phyloP scores from a whole-genome alignment of 108 stramenopile genomes.

The Schizochytrium sp. region DNA sequence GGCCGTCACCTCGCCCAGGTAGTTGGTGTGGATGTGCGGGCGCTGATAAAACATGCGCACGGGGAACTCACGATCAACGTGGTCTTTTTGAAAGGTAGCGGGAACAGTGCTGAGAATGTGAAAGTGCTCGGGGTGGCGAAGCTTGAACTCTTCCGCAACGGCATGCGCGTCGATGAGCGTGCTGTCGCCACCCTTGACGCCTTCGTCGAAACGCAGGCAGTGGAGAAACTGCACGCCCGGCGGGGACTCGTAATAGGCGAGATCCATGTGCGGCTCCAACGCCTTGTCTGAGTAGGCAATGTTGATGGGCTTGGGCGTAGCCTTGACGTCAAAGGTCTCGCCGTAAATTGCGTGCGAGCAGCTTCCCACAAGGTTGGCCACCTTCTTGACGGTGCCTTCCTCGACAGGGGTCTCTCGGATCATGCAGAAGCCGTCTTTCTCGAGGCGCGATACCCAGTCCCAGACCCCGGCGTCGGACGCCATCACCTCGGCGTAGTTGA shows the following conservation, averaged over 20 bases:
- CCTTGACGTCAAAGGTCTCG: conserved; percentile 19
- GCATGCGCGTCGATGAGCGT: conserved; percentile 17
- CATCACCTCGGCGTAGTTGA: not conserved
- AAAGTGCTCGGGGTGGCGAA: not conserved
- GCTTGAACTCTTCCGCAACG: conserved; percentile 15
- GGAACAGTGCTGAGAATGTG: not conserved
- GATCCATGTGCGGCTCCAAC: conserved; percentile 25
- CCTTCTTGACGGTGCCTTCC: not conserved
- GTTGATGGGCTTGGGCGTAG: not conserved
- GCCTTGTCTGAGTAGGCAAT: not conserved
- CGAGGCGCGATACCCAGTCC: not conserved
- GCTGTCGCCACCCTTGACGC: conserved; percentile 21
- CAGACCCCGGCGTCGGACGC: not conserved
- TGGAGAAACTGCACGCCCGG: conserved; percentile 33
- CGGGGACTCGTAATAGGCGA: conserved; percentile 32
- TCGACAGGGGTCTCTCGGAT: not conserved
- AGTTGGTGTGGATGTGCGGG: conserved; percentile 17
- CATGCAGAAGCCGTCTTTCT: not conserved
- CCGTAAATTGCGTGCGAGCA: conserved; percentile 26
- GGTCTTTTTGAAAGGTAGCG: conserved; percentile 19
- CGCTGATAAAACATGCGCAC: conserved; percentile 27
- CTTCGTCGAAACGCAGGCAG: conserved; percentile 20
- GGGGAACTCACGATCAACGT: conserved; percentile 20
- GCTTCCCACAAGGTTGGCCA: not conserved
- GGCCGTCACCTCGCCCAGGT: not conserved